A percentile compares a stretch with the other conserved stretches of the same genome.
Conservation (phyloP, 805 yeast species). For the Metschnikowia shivogae region DNA sequence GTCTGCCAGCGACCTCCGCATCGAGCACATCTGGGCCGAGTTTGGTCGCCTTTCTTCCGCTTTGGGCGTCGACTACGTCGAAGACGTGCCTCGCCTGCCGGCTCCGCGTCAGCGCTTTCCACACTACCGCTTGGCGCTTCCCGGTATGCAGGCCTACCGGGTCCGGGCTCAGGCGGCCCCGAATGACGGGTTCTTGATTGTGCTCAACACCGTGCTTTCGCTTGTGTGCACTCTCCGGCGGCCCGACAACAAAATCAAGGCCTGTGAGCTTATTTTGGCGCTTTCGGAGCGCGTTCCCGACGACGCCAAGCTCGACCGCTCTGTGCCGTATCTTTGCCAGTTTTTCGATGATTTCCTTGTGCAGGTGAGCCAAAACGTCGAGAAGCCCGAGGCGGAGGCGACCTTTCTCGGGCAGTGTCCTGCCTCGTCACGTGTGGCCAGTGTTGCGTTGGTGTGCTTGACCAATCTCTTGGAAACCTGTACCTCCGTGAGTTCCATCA, state of each 20-base stretch:
- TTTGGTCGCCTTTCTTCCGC: constrained; percentile 43
- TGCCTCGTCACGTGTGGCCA: constrained; percentile 57
- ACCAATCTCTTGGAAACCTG: constrained; percentile 67
- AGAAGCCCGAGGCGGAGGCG: background rate
- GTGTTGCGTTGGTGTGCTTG: constrained; percentile 57
- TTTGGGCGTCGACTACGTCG: constrained; percentile 22
- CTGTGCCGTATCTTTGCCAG: constrained; percentile 74
- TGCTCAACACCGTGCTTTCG: constrained; percentile 56
- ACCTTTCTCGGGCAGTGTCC: constrained; percentile 4
- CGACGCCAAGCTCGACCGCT: constrained; percentile 79
- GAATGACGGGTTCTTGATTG: constrained; percentile 33
- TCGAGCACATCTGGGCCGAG: constrained; percentile 56
- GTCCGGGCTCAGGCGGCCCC: constrained; percentile 29
- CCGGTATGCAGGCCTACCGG: constrained; percentile 47
- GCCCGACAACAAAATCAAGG: constrained; percentile 58
- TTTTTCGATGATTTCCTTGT: constrained; percentile 56
- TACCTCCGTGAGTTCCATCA: constrained; percentile 64
- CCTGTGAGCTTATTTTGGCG: constrained; percentile 71
- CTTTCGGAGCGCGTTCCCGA: constrained; percentile 75
- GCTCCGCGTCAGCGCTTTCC: constrained; percentile 5
- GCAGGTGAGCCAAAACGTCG: background rate
- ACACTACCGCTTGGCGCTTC: constrained; percentile 43
- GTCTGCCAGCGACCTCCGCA: constrained; percentile 41
- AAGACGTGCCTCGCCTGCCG: background rate
- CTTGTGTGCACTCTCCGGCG: constrained; percentile 57